Percentiles rank a stretch among this genome's conserved stretches.
Conservation (phyloP, 805 yeast genomes). For the Lachancea mirantina region DNA sequence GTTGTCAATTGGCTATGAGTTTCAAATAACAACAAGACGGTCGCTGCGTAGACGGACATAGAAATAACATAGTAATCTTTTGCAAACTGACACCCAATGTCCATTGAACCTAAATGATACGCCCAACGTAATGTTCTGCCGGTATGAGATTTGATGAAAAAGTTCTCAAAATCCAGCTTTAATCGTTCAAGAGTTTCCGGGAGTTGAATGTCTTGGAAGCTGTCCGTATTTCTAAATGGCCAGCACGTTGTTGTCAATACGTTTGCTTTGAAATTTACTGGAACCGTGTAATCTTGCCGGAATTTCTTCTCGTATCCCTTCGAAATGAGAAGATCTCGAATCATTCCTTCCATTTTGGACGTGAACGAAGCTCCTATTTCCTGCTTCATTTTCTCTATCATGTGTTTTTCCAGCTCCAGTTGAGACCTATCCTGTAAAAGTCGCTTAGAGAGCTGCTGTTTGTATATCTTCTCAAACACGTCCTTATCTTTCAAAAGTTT, state of each 20-base stretch:
- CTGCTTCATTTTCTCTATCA: constrained; percentile 60
- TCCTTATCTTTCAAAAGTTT: constrained; percentile 74
- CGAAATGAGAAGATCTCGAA: constrained; percentile 64
- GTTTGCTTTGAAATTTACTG: constrained; percentile 39
- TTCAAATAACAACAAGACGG: constrained; percentile 67
- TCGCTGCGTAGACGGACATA: constrained; percentile 74
- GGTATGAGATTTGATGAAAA: constrained; percentile 43
- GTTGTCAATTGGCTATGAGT: constrained; percentile 49
- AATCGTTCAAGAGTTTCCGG: constrained; percentile 41
- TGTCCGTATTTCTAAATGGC: constrained; percentile 48
- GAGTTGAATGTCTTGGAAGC: constrained; percentile 30
- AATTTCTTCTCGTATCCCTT: constrained; percentile 41
- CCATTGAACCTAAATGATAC: constrained; percentile 76
- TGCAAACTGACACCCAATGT: constrained; percentile 62
- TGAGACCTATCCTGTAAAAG: constrained; percentile 45
- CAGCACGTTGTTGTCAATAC: constrained; percentile 58
- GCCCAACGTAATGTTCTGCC: constrained; percentile 71
- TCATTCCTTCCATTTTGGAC: constrained; percentile 78
- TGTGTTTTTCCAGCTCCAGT: constrained; percentile 58
- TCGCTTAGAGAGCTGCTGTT: constrained; percentile 79
- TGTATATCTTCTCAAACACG: constrained; percentile 75
- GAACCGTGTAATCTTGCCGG: constrained; percentile 9
- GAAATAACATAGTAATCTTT: constrained; percentile 68
- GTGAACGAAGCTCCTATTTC: constrained; percentile 79
- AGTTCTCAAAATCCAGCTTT: constrained; percentile 41